Percentiles rank a stretch among this genome's conserved stretches.
These are phyloP conservation scores for Atkinsonella hypoxylon DNA, from an alignment of 2,329 filamentous ascomycete genomes.

Conservation along the genomic window DNA sequence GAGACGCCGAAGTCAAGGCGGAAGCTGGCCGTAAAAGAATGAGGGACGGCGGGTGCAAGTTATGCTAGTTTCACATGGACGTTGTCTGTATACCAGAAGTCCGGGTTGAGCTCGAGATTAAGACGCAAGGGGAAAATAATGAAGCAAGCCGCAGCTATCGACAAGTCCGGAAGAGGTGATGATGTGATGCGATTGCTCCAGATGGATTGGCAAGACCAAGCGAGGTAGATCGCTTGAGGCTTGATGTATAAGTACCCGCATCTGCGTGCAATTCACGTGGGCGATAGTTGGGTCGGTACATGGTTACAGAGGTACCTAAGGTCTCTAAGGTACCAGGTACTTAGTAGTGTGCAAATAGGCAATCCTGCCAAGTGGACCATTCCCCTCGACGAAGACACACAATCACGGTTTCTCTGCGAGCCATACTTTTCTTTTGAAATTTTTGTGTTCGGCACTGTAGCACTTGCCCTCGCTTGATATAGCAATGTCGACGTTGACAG, in stretches of 20 bases:
- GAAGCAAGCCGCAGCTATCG: background rate
- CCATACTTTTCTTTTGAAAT: too few relatives aligned
- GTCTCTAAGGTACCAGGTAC: background rate
- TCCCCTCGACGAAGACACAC: too few relatives aligned
- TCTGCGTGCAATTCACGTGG: too few relatives aligned
- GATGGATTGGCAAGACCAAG: background rate
- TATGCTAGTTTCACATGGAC: background rate
- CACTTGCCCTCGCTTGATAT: too few relatives aligned
- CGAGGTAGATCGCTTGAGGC: background rate
- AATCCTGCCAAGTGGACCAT: too few relatives aligned
- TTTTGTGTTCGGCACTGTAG: too few relatives aligned
- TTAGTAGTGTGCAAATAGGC: too few relatives aligned
- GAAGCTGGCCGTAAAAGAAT: background rate
- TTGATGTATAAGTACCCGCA: background rate
- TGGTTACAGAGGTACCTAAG: background rate
- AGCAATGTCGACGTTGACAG: too few relatives aligned
- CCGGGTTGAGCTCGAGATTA: background rate
- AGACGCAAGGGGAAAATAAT: background rate
- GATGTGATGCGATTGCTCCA: conserved; percentile 3
- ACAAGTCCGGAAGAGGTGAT: conserved; percentile 1
- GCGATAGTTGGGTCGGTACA: background rate
- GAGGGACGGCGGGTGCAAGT: background rate
- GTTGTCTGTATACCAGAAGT: background rate
- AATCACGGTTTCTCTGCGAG: too few relatives aligned
- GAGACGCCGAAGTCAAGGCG: background rate